Conservation (phyloP, 176 grass and related monocot genomes). For the Oryza longistaminata region DNA sequence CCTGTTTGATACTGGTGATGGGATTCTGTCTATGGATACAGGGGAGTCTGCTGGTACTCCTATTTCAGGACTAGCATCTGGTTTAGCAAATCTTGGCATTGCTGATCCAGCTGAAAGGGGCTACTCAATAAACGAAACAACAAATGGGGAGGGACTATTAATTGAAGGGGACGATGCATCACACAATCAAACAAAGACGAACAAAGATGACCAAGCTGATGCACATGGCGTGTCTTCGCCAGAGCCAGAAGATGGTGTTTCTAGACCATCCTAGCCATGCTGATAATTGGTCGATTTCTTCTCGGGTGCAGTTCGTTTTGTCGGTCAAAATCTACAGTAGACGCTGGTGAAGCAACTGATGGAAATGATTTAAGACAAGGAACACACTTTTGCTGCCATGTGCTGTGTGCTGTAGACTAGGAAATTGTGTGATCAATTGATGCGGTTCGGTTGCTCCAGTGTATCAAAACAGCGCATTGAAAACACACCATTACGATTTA, state of each 20-base stretch:
- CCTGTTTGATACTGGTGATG: conserved; percentile 59
- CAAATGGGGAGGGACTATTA: background rate
- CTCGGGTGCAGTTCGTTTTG: background rate
- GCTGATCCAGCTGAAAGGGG: conserved; percentile 17
- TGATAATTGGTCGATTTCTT: background rate
- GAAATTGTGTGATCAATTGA: too few species aligned
- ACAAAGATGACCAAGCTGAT: background rate
- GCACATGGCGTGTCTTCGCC: background rate
- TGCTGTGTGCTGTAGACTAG: background rate
- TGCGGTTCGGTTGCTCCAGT: too few species aligned
- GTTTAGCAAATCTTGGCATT: background rate
- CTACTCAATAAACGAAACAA: background rate
- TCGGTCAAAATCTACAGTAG: background rate
- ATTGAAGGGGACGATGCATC: background rate
- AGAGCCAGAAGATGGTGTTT: background rate
- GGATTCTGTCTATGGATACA: conserved; percentile 20
- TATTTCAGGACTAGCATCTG: background rate
- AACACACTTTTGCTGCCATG: background rate
- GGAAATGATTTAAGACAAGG: background rate
- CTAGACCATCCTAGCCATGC: background rate
- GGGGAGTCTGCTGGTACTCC: conserved; percentile 4
- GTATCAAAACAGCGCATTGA: background rate
- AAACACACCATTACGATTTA: background rate
- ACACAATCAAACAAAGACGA: background rate
- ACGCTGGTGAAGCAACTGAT: background rate